Evolutionary conservation across 148 eudicot genomes (phyloP), one percentile per base, ranked within the genome.

Genomic region (Spergularia marina): DNA sequence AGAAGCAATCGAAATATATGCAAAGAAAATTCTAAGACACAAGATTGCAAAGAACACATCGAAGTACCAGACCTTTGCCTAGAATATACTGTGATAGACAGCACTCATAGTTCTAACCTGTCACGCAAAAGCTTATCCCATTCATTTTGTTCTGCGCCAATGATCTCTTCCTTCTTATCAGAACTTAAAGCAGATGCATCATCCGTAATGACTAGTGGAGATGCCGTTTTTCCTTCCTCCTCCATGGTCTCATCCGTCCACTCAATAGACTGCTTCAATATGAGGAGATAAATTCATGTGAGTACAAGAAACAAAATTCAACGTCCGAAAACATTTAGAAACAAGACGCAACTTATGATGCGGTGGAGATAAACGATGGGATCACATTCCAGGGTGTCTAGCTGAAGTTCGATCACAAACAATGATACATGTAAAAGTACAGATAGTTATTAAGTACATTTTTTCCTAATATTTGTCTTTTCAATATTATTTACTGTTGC

Each of bases 121-220:
- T 85, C 85, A 76, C 98, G 89, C 64, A 96, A 85, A 81, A 96
- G 93, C 84, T 84, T 88, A 76, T 96, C 99, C 99, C 99, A 96
- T 82, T 92, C 98, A 71, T 91, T 96, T 84, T 88, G 97, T 86
- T 88, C 99, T 68, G 76, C 74, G 63, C 36, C 84, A 79, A 63
- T 56, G 74, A 71, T 81, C 67, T 84, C 91, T 25, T 87, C 94
- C 76, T 86, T 86, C 75, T 84, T 96, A 53, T 86, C 94, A 65
- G 72, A 74, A 74, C 71, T 80, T 56, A 82, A 83, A 7, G 78
- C 89, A 84, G 81, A 78, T 58, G 80, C 58, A 44, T 90, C 97
- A 79, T 84, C 89, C 65, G 82, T 53, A 10, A 68, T 81, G 71
- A 73, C 79, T 63, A 79, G 70, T 70, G 80, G 85, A 9, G 49